phyloP scores from a whole-genome alignment of 495 filamentous ascomycete species.

The Hypoxylon trugodes region DNA sequence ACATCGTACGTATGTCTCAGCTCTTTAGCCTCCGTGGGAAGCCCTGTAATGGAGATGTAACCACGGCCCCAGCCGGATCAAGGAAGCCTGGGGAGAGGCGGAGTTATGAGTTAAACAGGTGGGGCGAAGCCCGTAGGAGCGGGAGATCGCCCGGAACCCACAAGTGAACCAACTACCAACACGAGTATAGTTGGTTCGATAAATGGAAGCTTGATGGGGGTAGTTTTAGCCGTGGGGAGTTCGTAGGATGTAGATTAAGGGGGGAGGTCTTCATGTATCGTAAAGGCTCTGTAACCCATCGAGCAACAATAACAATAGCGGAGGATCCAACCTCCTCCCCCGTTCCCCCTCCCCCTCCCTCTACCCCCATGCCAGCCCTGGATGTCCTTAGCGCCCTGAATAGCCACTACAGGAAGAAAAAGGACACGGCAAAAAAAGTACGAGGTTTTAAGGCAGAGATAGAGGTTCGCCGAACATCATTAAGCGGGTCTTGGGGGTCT shows the following conservation, averaged over 20 bases:
- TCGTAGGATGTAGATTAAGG: conserved; percentile 5
- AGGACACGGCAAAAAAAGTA: conserved; percentile 1
- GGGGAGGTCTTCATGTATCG: conserved; percentile 10
- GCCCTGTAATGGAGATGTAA: conserved; percentile 6
- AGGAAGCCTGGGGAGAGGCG: conserved; percentile 5
- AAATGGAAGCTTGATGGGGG: conserved; percentile 10
- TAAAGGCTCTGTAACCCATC: background rate
- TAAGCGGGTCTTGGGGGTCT: background rate
- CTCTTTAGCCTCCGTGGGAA: background rate
- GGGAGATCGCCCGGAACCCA: conserved; percentile 16
- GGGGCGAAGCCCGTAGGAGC: conserved; percentile 25
- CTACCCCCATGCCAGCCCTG: background rate
- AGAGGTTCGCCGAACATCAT: background rate
- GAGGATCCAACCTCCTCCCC: conserved; percentile 8
- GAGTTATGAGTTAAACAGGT: conserved; percentile 13
- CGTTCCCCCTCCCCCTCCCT: no score
- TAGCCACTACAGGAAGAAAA: conserved; percentile 7
- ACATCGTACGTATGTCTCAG: background rate
- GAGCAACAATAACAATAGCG: conserved; percentile 16
- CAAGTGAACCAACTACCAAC: conserved; percentile 14
- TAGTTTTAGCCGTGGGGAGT: conserved; percentile 2
- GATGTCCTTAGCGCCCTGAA: conserved; percentile 2
- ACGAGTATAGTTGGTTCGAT: conserved; percentile 6
- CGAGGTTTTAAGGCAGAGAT: background rate
- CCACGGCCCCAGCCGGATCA: conserved; percentile 14